Evolutionary conservation across 148 eudicot species (phyloP).

Genomic region (Fagopyrum tataricum): DNA sequence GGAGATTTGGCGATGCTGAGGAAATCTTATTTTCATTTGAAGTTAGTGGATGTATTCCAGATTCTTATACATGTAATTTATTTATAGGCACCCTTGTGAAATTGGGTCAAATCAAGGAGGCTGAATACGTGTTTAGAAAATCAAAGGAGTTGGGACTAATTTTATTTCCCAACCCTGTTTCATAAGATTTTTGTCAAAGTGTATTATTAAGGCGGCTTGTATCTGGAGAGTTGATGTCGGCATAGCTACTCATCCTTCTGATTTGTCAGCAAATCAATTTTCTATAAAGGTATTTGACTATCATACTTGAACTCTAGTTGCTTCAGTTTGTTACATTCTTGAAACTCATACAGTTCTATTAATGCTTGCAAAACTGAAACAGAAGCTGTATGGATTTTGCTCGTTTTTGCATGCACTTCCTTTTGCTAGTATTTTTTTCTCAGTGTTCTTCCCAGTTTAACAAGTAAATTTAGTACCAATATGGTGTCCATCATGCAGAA

Average conservation of each 20-base stretch:
- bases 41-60: constrained; percentile 57
- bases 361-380: not conserved
- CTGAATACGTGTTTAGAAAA: constrained; percentile 32
- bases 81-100: constrained; percentile 44
- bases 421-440: too few relatives aligned
- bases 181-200: constrained; percentile 1
- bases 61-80: constrained; percentile 51
- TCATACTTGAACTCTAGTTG: not conserved
- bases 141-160: constrained; percentile 25
- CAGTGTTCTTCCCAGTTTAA: not conserved
- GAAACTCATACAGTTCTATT: not conserved
- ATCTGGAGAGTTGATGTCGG: not conserved
- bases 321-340: not conserved
- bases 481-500: constrained; percentile 35
- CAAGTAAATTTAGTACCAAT: not conserved
- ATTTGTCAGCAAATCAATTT: not conserved
- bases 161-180: not conserved
- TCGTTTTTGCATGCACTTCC: too few relatives aligned
- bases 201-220: not conserved
- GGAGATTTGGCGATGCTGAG: constrained; percentile 56
- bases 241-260: not conserved
- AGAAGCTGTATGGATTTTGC: too few relatives aligned
- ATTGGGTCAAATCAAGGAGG: constrained; percentile 43
- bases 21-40: constrained; percentile 65
- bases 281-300: constrained; percentile 3